Base-by-base conservation (phyloP, 2,329 filamentous ascomycete species). In the Dactylellina drechsleri region DNA sequence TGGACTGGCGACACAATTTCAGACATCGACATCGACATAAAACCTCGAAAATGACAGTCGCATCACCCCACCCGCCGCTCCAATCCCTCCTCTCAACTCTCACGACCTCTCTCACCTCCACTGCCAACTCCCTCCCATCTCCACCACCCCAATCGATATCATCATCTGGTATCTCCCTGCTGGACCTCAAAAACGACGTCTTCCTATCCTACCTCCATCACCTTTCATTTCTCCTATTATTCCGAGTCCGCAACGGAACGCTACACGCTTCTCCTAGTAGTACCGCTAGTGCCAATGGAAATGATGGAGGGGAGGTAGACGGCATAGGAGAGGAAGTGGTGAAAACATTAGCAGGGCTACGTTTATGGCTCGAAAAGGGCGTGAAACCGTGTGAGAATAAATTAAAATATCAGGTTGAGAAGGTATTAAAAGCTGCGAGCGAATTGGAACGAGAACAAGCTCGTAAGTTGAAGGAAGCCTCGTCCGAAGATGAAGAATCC, bases 181-280 rank as follows among this genome's bases (percentile, higher is more conserved):
- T 99, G 80, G 93, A 98, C 81, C 89, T 92, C 77, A 99, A 99
- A 84, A 98, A 96, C 83, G 95, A 99, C 81, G 86, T 99, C n/a
- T 89, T 99, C 16, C 89, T 99, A 45, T 94, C 94, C 2, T 99
- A 99, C 82, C 86, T 99, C 0, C 94, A 99, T 80, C 96, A 97
- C 80, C 88, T 98, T 2, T 92, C 95, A 52, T 96, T 96, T 79
- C 84, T 97, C 47, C 90, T 96, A 52, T 84, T 97, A 1, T 83
- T 96, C 43, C 94, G 96, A 80, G 82, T 98, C 18, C 88, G 92
- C 71, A 88, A 68, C 13, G 71, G 58, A 2, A 43, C 70, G 4
- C 52, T 79, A 15, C 45, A 54, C 2, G 7, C 64, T 13, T 23
- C 20, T 26, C 23, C 47, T 10, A 52, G 5, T 8, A 4, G 16